Conservation (phyloP, 257 asterid genomes). For the Ilex asprella region DNA sequence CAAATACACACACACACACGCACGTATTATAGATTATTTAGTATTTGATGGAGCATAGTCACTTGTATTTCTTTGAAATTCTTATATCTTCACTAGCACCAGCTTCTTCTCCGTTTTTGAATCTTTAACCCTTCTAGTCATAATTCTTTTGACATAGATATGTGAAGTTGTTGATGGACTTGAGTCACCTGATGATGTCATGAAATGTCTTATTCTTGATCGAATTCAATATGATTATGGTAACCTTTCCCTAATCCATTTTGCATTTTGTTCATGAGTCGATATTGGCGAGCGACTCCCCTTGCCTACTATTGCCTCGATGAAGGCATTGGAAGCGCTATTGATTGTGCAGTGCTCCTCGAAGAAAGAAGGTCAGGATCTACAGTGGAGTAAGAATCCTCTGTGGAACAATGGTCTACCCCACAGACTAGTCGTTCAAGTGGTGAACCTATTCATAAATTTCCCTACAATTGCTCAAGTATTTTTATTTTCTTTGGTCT, state of each 20-base stretch:
- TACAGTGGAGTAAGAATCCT: too few relatives aligned
- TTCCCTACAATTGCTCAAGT: constrained; percentile 95
- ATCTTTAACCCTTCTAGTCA: constrained; percentile 1
- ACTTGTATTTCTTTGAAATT: too few relatives aligned
- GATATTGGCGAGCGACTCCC: too few relatives aligned
- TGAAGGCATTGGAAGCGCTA: too few relatives aligned
- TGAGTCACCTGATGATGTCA: constrained; percentile 75
- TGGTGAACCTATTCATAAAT: constrained; percentile 89
- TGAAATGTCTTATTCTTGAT: constrained; percentile 41
- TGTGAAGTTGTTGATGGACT: constrained; percentile 98
- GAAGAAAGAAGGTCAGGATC: too few relatives aligned
- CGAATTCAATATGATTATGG: constrained; percentile 84
- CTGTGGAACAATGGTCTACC: too few relatives aligned
- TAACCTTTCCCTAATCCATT: constrained; percentile 25
- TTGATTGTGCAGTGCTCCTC: too few relatives aligned
- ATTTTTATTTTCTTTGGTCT: constrained; percentile 12
- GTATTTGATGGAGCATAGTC: neutral
- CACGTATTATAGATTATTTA: too few relatives aligned
- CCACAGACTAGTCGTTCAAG: too few relatives aligned
- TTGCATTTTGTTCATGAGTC: constrained; percentile 17
- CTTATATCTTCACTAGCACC: neutral
- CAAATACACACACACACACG: too few relatives aligned
- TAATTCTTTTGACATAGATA: constrained; percentile 33
- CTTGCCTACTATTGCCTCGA: too few relatives aligned
- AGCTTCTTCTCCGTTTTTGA: neutral